Base-by-base conservation (phyloP, 2,329 filamentous ascomycete species). In the Cladosporium sp. region DNA sequence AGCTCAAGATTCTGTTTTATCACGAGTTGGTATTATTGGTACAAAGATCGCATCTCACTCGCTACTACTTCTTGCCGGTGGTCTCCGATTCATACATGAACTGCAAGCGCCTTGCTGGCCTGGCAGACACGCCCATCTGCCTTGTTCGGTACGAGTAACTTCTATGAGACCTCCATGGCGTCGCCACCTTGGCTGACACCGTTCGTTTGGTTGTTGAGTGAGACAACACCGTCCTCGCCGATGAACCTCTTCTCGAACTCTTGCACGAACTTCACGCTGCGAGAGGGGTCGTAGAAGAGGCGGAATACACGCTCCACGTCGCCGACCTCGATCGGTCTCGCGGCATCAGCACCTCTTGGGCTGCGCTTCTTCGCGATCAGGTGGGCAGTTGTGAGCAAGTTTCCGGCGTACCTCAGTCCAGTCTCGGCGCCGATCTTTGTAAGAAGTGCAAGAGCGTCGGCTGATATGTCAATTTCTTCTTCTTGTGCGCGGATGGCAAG, bases 371-470 rank as follows among this genome's bases (percentile, higher is more conserved):
- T 88, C 68, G 88, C 88, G 59, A 98, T 86, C 54, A 99, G 86
- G 78, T 96, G 91, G 5, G 92, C 95, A 1, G 95, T 97, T 26
- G 92, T 96, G 80, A 99, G 97, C 65, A 99, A 88, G 78, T 99
- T 97, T 82, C 92, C 96, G n/a, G 93, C 94, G 77, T 99, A 99
- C 72, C 95, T 87, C 60, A 99, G 84, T 28, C 94, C 94, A 1
- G 93, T 90, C 79, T 99, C 95, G 74, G 93, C 87, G 34, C 93
- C 95, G 73, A 98, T 96, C 84, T 98, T 98, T 68, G 95, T 96
- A 44, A 99, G 86, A 15, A 99, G 86, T 1, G 93, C 93, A 14
- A 99, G 86, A 0, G 95, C 94, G 76, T 98, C 93, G 6, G 93
- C 86, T 0, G 92, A 92, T 38, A 97, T 82, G 69, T 99, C 95